Percentiles rank a stretch among this genome's conserved stretches.
Evolutionary conservation across 768 basidiomycete genomes (phyloP).

Genomic region (Termitomyces sp.): DNA sequence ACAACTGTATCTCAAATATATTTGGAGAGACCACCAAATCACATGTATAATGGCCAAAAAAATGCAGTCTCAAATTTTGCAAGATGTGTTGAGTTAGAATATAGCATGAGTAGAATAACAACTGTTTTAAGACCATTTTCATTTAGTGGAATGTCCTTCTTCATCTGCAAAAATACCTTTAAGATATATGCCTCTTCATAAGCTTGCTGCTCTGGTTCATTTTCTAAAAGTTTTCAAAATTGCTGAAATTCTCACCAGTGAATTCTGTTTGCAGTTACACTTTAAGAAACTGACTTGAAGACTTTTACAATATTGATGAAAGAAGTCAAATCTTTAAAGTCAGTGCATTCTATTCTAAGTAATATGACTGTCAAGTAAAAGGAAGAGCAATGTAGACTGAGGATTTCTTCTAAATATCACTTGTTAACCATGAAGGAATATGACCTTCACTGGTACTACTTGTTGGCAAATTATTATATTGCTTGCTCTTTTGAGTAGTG

Average conservation of each 20-base stretch:
- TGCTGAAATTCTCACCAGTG: not conserved
- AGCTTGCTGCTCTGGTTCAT: not conserved
- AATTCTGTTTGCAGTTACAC: not conserved
- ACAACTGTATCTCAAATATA: not conserved
- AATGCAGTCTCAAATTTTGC: too few relatives aligned
- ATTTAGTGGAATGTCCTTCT: not conserved
- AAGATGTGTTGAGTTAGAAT: not conserved
- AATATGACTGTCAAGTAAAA: not conserved
- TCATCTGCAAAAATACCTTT: not conserved
- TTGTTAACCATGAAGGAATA: not conserved
- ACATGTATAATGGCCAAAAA: not conserved
- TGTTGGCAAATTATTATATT: not conserved
- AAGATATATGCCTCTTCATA: not conserved
- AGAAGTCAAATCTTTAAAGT: not conserved
- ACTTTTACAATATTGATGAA: not conserved
- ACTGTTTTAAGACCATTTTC: not conserved
- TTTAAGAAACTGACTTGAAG: not conserved
- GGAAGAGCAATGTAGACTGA: not conserved
- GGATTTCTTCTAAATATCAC: not conserved
- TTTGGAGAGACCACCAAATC: not conserved
- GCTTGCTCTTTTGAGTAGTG: not conserved
- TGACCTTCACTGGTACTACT: not conserved
- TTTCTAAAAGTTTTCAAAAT: not conserved
- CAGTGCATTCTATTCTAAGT: not conserved
- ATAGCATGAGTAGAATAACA: not conserved